Percentiles rank a stretch among this genome's conserved stretches.
These are phyloP conservation scores for Marasmius sp. DNA, from an alignment of 1,284 basidiomycete species.

Conservation along the genomic window DNA sequence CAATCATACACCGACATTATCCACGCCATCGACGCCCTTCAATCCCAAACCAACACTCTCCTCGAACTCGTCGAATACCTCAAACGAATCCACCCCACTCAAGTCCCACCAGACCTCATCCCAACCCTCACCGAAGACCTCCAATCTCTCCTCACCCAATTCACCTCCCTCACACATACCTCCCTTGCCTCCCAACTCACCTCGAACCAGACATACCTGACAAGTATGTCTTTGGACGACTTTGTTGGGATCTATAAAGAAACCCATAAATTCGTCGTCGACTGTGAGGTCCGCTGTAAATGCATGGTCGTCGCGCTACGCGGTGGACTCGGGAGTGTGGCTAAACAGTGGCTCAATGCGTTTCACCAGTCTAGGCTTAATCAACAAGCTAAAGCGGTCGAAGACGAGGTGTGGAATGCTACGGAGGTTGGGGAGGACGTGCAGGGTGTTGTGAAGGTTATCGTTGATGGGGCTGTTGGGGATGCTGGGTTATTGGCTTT, in stretches of 20 bases:
- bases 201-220: conserved; percentile 77
- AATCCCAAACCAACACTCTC: not conserved
- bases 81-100: not conserved
- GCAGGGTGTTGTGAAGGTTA: conserved; percentile 71
- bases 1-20: too few relatives aligned
- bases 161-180: conserved; percentile 82
- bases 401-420: conserved; percentile 88
- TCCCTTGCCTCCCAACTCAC: conserved; percentile 67
- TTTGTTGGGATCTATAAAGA: conserved; percentile 85
- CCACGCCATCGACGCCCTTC: not conserved
- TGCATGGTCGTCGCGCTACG: conserved; percentile 92
- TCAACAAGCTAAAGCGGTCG: conserved; percentile 85
- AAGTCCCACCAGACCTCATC: not conserved
- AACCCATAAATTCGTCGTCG: conserved; percentile 88
- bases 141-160: conserved; percentile 72
- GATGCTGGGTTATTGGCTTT: conserved; percentile 76
- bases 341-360: conserved; percentile 80
- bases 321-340: conserved; percentile 66
- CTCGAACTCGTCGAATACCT: not conserved
- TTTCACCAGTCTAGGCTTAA: conserved; percentile 88
- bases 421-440: conserved; percentile 68
- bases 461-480: conserved; percentile 81
- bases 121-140: conserved; percentile 46
- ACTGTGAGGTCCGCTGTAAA: conserved; percentile 81
- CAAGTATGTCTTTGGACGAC: conserved; percentile 65